Percentiles rank a stretch among this genome's conserved stretches.
These are phyloP conservation scores for Anastatica hierochuntica DNA, from an alignment of 345 rosid genomes.

Conservation along the genomic window DNA sequence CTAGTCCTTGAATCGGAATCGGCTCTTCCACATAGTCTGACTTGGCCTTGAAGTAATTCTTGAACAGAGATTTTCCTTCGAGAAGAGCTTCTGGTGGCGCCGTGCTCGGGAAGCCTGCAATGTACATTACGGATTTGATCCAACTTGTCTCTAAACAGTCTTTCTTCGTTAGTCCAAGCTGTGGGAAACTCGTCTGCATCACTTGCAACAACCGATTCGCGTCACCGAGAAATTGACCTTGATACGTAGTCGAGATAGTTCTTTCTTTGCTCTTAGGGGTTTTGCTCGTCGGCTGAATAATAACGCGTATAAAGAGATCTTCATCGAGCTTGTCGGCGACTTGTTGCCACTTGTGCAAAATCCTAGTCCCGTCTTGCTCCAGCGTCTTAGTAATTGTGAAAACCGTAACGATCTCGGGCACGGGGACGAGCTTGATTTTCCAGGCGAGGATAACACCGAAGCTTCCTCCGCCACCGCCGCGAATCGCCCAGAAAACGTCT, in stretches of 20 bases:
- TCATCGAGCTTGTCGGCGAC: conserved; percentile 46
- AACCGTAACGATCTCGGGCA: conserved; percentile 49
- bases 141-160: conserved; percentile 55
- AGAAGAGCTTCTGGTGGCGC: conserved; percentile 41
- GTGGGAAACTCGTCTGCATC: conserved; percentile 49
- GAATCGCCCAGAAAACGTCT: conserved; percentile 65
- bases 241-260: conserved; percentile 33
- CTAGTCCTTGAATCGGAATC: conserved; percentile 19
- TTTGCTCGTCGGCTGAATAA: conserved; percentile 26
- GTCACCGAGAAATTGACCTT: conserved; percentile 43
- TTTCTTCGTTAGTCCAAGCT: conserved; percentile 37
- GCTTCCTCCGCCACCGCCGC: conserved; percentile 70
- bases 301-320: conserved; percentile 48
- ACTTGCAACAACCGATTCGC: conserved; percentile 31
- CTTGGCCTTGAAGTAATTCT: conserved; percentile 57
- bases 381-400: conserved; percentile 42
- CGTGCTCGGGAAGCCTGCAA: conserved; percentile 40
- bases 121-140: conserved; percentile 51
- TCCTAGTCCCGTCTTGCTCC: conserved; percentile 37
- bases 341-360: conserved; percentile 49
- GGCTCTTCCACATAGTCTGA: conserved; percentile 55
- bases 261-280: conserved; percentile 19
- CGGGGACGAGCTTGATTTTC: conserved; percentile 57
- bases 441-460: conserved; percentile 55
- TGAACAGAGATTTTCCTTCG: conserved; percentile 34